Evolutionary conservation across 805 yeast species (phyloP), one percentile per base, ranked within the genome.

Genomic region (Torulaspora indica): DNA sequence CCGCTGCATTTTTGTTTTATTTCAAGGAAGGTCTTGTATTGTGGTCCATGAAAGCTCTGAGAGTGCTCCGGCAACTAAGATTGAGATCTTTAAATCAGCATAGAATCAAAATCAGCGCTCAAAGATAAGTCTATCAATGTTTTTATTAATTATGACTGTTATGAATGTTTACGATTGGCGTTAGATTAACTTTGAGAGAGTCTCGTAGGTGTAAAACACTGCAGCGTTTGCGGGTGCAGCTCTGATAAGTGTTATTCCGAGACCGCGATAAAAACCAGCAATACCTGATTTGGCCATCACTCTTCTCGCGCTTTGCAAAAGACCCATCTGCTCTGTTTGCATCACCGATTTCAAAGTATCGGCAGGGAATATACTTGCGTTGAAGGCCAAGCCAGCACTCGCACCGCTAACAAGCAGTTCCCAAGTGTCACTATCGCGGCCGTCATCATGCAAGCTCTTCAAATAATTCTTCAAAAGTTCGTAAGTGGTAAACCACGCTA

Each of bases 401-500:
- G 95, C 96, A 40, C 98, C 98, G 46, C 95, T 82, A 1, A 74
- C 46, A 52, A 90, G 67, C 15, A 82, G 63, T 54, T 85, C 86
- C 51, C 74, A 58, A 3, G 77, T 72, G 7, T 72, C 64, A 33
- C 66, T 68, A 8, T 58, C 60, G 6, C 48, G 40, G 3, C 47
- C 45, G 30, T 49, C 52, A 2, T 43, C 39, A 20, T 58, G 61
- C 43, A 56, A 57, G 35, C 56, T 64, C 42, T 54, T 58, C 52
- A 69, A 55, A 15, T 42, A 35, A n/a, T 49, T 49, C 46, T 72
- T 70, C 50, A 77, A 67, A 35, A 73, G 66, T 60, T 89, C 96
- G 62, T 89, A 89, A 13, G 93, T 78, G 0, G 95, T 91, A 68
- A 90, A 90, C 97, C 97, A 90, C 1, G 91, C 81, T 3, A 95